Evolutionary conservation across 2,329 filamentous ascomycete species (phyloP).

Genomic region (Fusarium scirpi): DNA sequence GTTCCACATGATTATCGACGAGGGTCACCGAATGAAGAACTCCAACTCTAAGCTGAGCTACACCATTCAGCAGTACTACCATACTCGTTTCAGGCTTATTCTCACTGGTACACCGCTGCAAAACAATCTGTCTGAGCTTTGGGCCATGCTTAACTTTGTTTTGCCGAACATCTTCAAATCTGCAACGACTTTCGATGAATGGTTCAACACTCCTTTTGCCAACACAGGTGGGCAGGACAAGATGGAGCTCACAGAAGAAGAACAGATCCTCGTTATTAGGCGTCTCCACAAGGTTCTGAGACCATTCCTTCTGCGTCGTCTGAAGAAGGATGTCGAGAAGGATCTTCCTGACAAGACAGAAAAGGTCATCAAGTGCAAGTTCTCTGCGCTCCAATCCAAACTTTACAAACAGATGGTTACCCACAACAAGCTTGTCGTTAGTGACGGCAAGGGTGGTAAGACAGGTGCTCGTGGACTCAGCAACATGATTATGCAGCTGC

Average conservation of each 20-base stretch:
- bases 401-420: slow-evolving; percentile 98
- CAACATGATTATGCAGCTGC: slow-evolving; percentile 99
- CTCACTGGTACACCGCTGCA: slow-evolving; percentile 96
- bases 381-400: slow-evolving; percentile 92
- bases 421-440: slow-evolving; percentile 93
- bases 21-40: slow-evolving; percentile 99
- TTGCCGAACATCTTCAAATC: slow-evolving; percentile 99
- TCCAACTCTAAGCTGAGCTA: slow-evolving; percentile 94
- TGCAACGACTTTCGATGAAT: slow-evolving; percentile 98
- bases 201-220: slow-evolving; percentile 99
- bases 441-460: slow-evolving; percentile 95
- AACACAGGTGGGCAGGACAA: slow-evolving; percentile 98
- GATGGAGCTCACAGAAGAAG: slow-evolving; percentile 99
- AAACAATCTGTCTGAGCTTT: slow-evolving; percentile 95
- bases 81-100: slow-evolving; percentile 93
- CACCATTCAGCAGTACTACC: slow-evolving; percentile 95
- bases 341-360: slow-evolving; percentile 99
- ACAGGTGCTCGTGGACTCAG: slow-evolving; percentile 92
- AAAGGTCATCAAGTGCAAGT: slow-evolving; percentile 99
- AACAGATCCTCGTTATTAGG: slow-evolving; percentile 96
- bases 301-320: slow-evolving; percentile 95
- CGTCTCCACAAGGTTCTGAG: slow-evolving; percentile 97
- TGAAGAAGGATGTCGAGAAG: slow-evolving; percentile 99
- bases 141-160: slow-evolving; percentile 98
- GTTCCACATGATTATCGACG: slow-evolving; percentile 99